phyloP scores from a whole-genome alignment of 495 filamentous ascomycete species.

The Aspergillus wentii region DNA sequence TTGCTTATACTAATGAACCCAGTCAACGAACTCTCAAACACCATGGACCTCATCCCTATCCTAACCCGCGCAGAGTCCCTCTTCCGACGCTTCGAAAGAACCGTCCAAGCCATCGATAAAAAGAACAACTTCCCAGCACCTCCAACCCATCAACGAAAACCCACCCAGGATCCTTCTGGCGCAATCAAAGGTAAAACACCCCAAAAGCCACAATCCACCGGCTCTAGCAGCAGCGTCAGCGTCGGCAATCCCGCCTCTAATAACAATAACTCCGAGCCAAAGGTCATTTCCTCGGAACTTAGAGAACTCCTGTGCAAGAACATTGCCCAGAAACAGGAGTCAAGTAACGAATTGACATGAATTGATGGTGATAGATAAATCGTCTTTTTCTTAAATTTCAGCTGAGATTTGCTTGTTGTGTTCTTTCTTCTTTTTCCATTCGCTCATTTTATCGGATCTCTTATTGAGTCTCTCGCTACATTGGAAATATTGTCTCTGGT shows the following conservation, averaged over 20 bases:
- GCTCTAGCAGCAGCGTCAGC: conserved; percentile 21
- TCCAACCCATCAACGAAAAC: conserved; percentile 50
- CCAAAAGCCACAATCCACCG: conserved; percentile 17
- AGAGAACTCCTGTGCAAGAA: conserved; percentile 68
- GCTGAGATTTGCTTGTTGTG: no score
- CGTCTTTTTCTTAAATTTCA: no score
- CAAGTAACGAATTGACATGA: no score
- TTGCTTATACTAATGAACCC: conserved; percentile 3
- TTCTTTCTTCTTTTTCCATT: no score
- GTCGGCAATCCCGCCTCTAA: conserved; percentile 12
- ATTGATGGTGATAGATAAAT: no score
- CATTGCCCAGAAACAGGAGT: no score
- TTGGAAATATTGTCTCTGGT: no score
- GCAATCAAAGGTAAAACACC: conserved; percentile 31
- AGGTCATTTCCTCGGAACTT: conserved; percentile 77
- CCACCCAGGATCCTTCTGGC: conserved; percentile 11
- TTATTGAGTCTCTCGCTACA: no score
- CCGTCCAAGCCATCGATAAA: conserved; percentile 81
- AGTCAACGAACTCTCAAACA: conserved; percentile 91
- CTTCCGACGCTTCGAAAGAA: conserved; percentile 80
- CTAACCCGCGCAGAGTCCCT: conserved; percentile 83
- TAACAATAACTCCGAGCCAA: conserved; percentile 37
- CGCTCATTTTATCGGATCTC: no score
- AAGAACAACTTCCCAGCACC: conserved; percentile 76
- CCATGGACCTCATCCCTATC: conserved; percentile 81